Evolutionary conservation across 305 asterid genomes (phyloP), one percentile per base, ranked within the genome.

Genomic region (Nicotiana rustica): DNA sequence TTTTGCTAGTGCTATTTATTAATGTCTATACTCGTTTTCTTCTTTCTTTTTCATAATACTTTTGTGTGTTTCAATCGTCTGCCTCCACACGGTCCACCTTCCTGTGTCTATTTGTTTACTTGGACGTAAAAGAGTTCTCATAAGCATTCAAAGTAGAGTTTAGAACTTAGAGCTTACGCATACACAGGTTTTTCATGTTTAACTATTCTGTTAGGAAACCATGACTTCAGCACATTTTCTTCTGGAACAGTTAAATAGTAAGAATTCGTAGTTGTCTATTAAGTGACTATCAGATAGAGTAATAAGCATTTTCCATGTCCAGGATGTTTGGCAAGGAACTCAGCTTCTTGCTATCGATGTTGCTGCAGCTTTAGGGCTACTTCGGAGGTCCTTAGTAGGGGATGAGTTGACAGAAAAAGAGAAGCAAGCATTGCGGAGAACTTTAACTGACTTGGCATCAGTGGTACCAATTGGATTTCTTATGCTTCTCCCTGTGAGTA

Each of bases 321-420:
- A 96, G 99, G 97, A 96, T 86, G 98, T 96, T 85, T 88, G 90
- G 90, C 98, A 96, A 89, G 99, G 99, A 69, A 94, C 98, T 80
- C 99, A 96, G 91, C 98, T 96, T 88, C 98, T 96, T 76, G 99
- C 98, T 59, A 90, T 94, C 64, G 99, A 96, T 83, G 93, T 91
- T 84, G 97, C 83, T 86, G 98, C 98, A 83, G 98, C 99, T 84
- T 7, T 86, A 87, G 98, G 86, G 83, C 91, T 94, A 77, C 93
- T 96, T 19, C 90, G 91, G 86, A 91, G 98, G 91, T 86, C 85
- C 78, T 84, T 96, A 67, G 90, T 87, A 79, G 92, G 99, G 82
- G 99, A 96, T 89, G 98, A 93, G 67, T 84, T 96, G 81, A 89
- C 98, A 1, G 97, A 93, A 73, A 96, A 96, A 85, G 99, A 96